Evolutionary conservation across 1,284 basidiomycete genomes (phyloP).

Genomic region (Fistulinella staudtii): DNA sequence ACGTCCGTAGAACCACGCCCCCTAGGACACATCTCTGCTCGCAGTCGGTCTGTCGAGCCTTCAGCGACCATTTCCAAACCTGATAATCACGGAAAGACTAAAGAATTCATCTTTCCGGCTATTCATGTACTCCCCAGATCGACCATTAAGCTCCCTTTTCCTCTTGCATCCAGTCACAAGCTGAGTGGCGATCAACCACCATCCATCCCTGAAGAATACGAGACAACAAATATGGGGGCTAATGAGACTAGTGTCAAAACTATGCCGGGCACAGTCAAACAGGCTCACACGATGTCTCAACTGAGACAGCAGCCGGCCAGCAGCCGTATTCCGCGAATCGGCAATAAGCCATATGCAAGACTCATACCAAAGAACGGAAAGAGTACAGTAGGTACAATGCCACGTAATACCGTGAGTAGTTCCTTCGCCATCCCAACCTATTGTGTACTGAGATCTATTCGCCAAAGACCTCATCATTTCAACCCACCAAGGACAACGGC

Average conservation of each 20-base stretch:
- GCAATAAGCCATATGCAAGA: constrained; percentile 60
- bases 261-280: constrained; percentile 1
- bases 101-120: constrained; percentile 22
- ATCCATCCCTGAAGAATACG: constrained; percentile 32
- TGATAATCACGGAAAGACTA: constrained; percentile 11
- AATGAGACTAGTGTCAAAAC: neutral
- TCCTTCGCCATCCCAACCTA: neutral
- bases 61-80: constrained; percentile 6
- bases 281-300: constrained; percentile 38
- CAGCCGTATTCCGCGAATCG: constrained; percentile 68
- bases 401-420: constrained; percentile 19
- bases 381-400: neutral
- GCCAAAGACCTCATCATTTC: constrained; percentile 12
- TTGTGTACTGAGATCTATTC: constrained; percentile 4
- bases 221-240: constrained; percentile 6
- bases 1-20: constrained; percentile 24
- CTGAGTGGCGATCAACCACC: constrained; percentile 17
- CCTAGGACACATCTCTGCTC: constrained; percentile 6
- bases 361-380: constrained; percentile 25
- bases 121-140: constrained; percentile 17
- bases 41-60: constrained; percentile 33
- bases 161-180: constrained; percentile 32
- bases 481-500: constrained; percentile 19
- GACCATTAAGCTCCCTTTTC: constrained; percentile 41
- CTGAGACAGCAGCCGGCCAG: constrained; percentile 50